Evolutionary conservation across 306 rosid species (phyloP), one percentile per base, ranked within the genome.

Genomic region (Rosa persica): DNA sequence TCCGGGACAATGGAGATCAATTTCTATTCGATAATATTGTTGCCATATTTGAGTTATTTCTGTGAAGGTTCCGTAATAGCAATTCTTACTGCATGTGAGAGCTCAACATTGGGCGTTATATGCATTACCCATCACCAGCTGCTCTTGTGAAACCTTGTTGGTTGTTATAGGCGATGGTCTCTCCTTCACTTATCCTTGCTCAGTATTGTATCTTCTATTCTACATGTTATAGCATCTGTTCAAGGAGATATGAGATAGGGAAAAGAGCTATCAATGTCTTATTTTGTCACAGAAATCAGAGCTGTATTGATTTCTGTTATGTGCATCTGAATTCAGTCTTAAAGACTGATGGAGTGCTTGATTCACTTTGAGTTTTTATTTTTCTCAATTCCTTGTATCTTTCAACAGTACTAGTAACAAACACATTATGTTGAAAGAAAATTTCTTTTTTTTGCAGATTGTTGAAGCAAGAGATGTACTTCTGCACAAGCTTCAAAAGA

Each of bases 401-500:
- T 76, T 43, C 8, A 5, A 36, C 36, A n/a, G 8, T 67, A 36
- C 1, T 51, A 54, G 49, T 39, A 46, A 75, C 49, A 62, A 27
- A 58, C 11, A 15, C 44, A 15, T 38, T 39, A 19, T 17, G 23
- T 58, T 39, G 57, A 17, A 74, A 69, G 23, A 3, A 10, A 13
- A 39, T n/a, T 70, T 43, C 46, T 74, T 47, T 80, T 80, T 58
- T 78, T 75, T 58, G 82, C 85, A 95, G 99, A 89, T 95, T 89
- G 60, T 91, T 73, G 94, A 93, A 79, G 89, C 88, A 82, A 91
- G 98, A 82, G 82, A 89, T 22, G 68, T 11, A 46, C 91, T 90
- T 81, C 83, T 91, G 72, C 88, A 77, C 75, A 82, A 86, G 80
- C 86, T 93, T 60, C 83, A n/a, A 71, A 88, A 83, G 79, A 83